Base-by-base conservation (phyloP, 345 rosid species). In the Linum lewisii region DNA sequence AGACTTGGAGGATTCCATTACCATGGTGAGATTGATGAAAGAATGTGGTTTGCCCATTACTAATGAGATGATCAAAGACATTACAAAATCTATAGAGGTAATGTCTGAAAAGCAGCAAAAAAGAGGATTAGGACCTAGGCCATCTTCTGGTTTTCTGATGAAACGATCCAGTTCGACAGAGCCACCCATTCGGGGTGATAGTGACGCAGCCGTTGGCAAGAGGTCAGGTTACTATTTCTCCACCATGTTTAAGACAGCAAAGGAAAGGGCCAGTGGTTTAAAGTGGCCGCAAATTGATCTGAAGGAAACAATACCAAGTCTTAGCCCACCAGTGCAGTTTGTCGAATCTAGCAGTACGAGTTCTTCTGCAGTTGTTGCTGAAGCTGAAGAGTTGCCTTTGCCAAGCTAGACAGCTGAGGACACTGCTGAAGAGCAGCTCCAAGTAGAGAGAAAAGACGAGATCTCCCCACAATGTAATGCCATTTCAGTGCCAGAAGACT, bases 31-130 rank as follows among this genome's bases (percentile, higher is more conserved):
- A 57, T 84, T 95, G 21, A 90, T 87, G 97, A 90, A 84, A 77
- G 86, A 81, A 45, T 87, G 84, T 45, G 97, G 97, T 57, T 67
- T 72, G 19, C 65, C 69, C 58, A 74, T 90, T 36, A 90, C 80
- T 1, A 95, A 90, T 67, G 99, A 85, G 71, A 93, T 93, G 99
- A 78, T 85, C 32, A 78, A 75, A 66, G 95, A 85, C 72, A 85
- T 89, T 49, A 78, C 69, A 65, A 76, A 56, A 53, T 90, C 96
- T 42, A 73, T 93, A 13, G 75, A 70, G 25, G 45, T 74, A 24
- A 71, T 93, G 75, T 87, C 99, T 19, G 65, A 75, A 0, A 82
- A 77, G 71, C 84, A 87, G 76, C 86, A 82, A 5, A 87, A 61
- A 71, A 84, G 76, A 70, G 95, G 95, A 63, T 66, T 79, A 22